Evolutionary conservation across 2,329 filamentous ascomycete species (phyloP).

Genomic region (Mariannaea elegans): DNA sequence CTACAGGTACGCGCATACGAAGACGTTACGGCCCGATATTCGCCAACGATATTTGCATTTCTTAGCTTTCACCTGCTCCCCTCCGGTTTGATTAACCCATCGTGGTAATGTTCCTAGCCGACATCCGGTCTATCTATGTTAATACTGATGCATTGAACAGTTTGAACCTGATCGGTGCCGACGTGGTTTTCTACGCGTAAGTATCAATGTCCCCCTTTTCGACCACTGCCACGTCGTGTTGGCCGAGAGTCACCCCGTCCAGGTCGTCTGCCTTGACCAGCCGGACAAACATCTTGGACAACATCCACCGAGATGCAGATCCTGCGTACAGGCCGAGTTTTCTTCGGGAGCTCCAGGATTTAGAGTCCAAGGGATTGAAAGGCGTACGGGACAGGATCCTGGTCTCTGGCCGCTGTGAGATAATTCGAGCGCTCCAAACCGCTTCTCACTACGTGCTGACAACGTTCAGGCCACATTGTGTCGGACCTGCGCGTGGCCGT

Average conservation of each 20-base stretch:
- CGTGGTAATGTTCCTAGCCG: background rate
- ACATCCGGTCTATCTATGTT: background rate
- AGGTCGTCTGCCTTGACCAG: background rate
- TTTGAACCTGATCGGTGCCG: background rate
- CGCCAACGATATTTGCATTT: background rate
- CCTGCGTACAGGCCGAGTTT: background rate
- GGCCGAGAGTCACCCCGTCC: background rate
- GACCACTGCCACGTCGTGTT: background rate
- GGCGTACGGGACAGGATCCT: slow-evolving; percentile 16
- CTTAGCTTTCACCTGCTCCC: slow-evolving; percentile 26
- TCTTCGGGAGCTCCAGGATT: slow-evolving; percentile 19
- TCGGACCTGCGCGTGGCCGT: slow-evolving; percentile 24
- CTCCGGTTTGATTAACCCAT: slow-evolving; percentile 26
- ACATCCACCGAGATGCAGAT: background rate
- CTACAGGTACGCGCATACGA: background rate
- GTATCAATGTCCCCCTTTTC: background rate
- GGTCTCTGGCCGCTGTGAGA: slow-evolving; percentile 23
- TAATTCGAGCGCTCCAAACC: no score
- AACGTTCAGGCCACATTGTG: slow-evolving; percentile 17
- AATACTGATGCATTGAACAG: background rate
- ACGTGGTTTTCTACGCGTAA: background rate
- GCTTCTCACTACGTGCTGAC: no score
- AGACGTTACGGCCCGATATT: background rate
- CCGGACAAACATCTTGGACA: slow-evolving; percentile 1
- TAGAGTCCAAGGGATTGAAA: slow-evolving; percentile 16